Conservation (phyloP, 768 basidiomycete genomes). For the Kwoniella sp. region DNA sequence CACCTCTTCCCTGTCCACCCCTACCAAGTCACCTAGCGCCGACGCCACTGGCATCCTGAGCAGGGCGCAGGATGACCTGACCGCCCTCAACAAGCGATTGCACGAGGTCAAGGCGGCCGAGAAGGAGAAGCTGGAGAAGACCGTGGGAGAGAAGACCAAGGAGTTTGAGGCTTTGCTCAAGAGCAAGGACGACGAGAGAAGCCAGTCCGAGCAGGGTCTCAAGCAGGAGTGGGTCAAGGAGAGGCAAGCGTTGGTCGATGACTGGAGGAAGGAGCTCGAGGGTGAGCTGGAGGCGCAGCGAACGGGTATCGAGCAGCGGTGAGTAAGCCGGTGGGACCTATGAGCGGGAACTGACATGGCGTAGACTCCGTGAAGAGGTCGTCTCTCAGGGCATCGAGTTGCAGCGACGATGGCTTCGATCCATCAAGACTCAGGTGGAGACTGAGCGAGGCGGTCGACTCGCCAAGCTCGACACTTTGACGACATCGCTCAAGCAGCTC, state of each 20-base stretch:
- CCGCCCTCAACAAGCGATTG: constrained; percentile 69
- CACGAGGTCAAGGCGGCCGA: constrained; percentile 77
- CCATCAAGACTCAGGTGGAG: constrained; percentile 92
- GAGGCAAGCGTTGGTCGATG: constrained; percentile 63
- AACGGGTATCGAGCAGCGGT: constrained; percentile 93
- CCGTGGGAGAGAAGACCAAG: constrained; percentile 73
- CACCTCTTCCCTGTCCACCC: constrained; percentile 69
- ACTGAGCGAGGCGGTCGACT: constrained; percentile 92
- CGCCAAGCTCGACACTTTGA: constrained; percentile 88
- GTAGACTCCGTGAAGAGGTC: constrained; percentile 86
- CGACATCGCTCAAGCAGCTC: constrained; percentile 80
- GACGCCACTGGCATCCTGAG: constrained; percentile 59
- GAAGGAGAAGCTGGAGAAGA: constrained; percentile 60
- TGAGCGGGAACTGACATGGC: constrained; percentile 1
- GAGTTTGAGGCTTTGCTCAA: constrained; percentile 61
- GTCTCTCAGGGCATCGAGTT: constrained; percentile 95
- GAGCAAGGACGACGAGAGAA: constrained; percentile 80
- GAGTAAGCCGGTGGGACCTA: background rate
- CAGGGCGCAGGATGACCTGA: constrained; percentile 74
- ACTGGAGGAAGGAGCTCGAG: constrained; percentile 81
- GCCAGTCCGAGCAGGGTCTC: constrained; percentile 79
- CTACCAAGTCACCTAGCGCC: constrained; percentile 10
- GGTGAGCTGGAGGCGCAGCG: constrained; percentile 80
- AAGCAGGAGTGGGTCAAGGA: constrained; percentile 76
- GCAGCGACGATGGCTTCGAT: constrained; percentile 91